These are phyloP conservation scores for Colletotrichum lini DNA, from an alignment of 2,329 filamentous ascomycete genomes.

Conservation along the genomic window DNA sequence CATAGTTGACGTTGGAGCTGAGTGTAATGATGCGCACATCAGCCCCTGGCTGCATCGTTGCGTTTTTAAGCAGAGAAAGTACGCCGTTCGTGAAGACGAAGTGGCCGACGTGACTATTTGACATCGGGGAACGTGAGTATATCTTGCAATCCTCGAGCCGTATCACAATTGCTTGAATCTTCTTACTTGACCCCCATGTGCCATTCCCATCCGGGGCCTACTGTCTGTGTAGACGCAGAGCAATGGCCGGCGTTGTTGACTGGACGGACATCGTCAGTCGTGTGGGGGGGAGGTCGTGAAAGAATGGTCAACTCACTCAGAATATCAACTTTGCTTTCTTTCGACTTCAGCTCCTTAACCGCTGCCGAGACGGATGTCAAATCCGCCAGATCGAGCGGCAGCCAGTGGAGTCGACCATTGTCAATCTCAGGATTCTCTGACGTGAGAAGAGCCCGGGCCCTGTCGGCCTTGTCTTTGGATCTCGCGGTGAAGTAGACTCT, in stretches of 20 bases:
- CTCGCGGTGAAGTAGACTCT: conserved; percentile 48
- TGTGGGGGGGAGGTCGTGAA: too few species aligned
- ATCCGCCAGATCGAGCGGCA: conserved; percentile 46
- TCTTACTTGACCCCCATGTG: conserved; percentile 46
- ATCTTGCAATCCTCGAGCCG: background rate
- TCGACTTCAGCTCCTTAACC: conserved; percentile 42
- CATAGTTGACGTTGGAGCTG: conserved; percentile 41
- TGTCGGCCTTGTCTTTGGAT: conserved; percentile 43
- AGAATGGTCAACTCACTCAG: conserved; percentile 42
- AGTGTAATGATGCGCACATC: conserved; percentile 48
- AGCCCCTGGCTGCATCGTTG: conserved; percentile 34
- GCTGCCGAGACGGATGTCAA: conserved; percentile 44
- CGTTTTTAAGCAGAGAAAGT: conserved; percentile 47
- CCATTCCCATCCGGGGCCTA: conserved; percentile 45
- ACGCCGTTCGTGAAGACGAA: conserved; percentile 48
- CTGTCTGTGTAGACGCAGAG: conserved; percentile 23
- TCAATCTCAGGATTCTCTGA: conserved; percentile 35
- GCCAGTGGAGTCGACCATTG: conserved; percentile 37
- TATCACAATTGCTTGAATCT: background rate
- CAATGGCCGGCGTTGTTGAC: conserved; percentile 48
- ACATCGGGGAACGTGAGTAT: conserved; percentile 10
- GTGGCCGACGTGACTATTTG: conserved; percentile 46
- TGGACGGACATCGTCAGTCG: background rate
- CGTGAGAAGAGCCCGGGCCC: conserved; percentile 28
- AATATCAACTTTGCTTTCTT: conserved; percentile 47